A percentile compares a stretch with the other conserved stretches of the same genome.
These are phyloP conservation scores for Globisporangium recalcitrans DNA, from an alignment of 352 stramenopile genomes.

Conservation along the genomic window DNA sequence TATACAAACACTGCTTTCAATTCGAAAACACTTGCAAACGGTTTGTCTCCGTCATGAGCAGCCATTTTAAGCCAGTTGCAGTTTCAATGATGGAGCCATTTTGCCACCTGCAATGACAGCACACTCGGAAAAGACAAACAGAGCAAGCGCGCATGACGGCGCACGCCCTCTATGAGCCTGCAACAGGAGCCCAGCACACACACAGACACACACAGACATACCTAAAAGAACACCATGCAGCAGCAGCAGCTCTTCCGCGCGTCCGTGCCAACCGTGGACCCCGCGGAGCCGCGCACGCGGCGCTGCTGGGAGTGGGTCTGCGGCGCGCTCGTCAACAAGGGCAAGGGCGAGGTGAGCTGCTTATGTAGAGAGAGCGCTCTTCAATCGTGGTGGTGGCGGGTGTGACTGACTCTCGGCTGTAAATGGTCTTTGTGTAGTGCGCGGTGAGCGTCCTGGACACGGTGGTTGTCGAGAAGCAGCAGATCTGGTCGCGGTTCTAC, in stretches of 20 bases:
- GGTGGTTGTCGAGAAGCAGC: conserved; percentile 67
- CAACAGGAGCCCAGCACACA: no score
- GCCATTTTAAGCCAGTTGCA: no score
- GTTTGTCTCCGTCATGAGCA: no score
- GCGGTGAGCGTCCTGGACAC: conserved; percentile 53
- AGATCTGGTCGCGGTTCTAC: conserved; percentile 82
- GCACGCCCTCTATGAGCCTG: no score
- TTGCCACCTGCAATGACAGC: no score
- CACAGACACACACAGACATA: no score
- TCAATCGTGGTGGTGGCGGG: not conserved
- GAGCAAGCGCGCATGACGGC: no score
- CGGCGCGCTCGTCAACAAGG: conserved; percentile 51
- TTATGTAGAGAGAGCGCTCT: not conserved
- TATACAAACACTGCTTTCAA: no score
- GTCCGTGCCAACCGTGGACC: conserved; percentile 46
- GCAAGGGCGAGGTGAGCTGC: conserved; percentile 36
- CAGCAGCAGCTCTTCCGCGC: conserved; percentile 48
- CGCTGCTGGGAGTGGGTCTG: conserved; percentile 71
- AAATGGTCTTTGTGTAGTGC: conserved; percentile 24
- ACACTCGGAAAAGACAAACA: no score
- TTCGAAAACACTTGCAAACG: no score
- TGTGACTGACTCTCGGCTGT: not conserved
- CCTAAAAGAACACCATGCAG: not conserved
- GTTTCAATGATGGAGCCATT: no score
- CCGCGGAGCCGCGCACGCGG: conserved; percentile 38